Base-by-base conservation (phyloP, 2,329 filamentous ascomycete genomes). In the Sporothrix sp. region DNA sequence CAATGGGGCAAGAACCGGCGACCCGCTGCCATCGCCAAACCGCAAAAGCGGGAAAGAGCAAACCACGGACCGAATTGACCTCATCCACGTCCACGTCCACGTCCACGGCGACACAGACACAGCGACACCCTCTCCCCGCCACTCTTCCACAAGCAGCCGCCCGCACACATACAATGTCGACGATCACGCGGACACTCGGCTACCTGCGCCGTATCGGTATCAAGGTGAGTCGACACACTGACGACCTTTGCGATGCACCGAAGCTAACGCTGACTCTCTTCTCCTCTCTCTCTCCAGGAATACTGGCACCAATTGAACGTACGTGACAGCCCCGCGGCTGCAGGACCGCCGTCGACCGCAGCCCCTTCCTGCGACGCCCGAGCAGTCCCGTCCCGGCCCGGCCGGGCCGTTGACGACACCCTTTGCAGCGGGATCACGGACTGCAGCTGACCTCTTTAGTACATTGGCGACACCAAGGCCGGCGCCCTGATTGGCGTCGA, bases 251-350 rank as follows among this genome's bases (percentile, higher is more conserved):
- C n/a, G n/a, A n/a, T n/a, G n/a, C n/a, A n/a, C n/a, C n/a, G n/a
- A 20, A 8, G 7, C 42, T 27, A 25, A n/a, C 30, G 59, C 61
- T 79, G 64, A 77, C 64, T 23, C 36, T 55, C 16, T 33, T 55
- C 16, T 33, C 7, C 11, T 25, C 38, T 61, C 61, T 64, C 16
- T 18, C n/a, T 61, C 61, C 64, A 95, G 89, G 85, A 95, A 68
- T 93, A 84, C 76, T 85, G 81, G 71, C 85, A 87, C 71, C 93
- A 97, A 76, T 79, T 97, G 78, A 82, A 91, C 72, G 87, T 94
- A 87, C 72, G 85, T 75, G 63, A n/a, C n/a, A n/a, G n/a, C n/a
- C n/a, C n/a, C n/a, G n/a, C n/a, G n/a, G n/a, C n/a, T n/a, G n/a
- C n/a, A n/a, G n/a, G n/a, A n/a, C n/a, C n/a, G n/a, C n/a, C n/a